Conservation (phyloP, 176 grass and related monocot species). For the Alloteropsis semialata region DNA sequence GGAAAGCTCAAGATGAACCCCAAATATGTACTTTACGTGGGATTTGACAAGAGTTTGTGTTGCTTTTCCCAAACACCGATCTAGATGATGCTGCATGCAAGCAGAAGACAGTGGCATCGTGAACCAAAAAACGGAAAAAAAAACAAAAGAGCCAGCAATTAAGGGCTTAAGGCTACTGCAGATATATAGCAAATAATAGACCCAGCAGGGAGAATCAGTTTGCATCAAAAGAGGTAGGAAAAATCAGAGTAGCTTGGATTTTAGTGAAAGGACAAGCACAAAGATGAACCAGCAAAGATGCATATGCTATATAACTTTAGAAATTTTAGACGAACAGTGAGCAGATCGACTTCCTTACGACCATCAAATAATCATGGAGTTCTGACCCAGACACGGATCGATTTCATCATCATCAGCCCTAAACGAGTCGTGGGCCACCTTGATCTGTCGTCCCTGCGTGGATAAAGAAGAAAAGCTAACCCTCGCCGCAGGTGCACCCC, state of each 20-base stretch:
- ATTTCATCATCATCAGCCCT: not conserved
- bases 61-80: not conserved
- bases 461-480: not conserved
- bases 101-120: not conserved
- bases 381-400: not conserved
- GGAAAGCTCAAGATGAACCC: not conserved
- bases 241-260: not conserved
- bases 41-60: not conserved
- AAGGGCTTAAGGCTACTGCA: not conserved
- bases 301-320: not conserved
- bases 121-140: not conserved
- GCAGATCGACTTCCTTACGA: not conserved
- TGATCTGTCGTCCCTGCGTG: not conserved
- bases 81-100: not conserved
- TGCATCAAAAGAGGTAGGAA: slow-evolving; percentile 5
- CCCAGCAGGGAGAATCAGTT: not conserved
- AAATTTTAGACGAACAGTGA: not conserved
- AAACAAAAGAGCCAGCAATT: not conserved
- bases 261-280: not conserved
- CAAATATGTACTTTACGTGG: not conserved
- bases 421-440: not conserved
- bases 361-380: not conserved
- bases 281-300: not conserved
- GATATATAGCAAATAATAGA: not conserved
- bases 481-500: slow-evolving; percentile 38